phyloP scores from a whole-genome alignment of 345 rosid species.

The Kernera saxatilis region DNA sequence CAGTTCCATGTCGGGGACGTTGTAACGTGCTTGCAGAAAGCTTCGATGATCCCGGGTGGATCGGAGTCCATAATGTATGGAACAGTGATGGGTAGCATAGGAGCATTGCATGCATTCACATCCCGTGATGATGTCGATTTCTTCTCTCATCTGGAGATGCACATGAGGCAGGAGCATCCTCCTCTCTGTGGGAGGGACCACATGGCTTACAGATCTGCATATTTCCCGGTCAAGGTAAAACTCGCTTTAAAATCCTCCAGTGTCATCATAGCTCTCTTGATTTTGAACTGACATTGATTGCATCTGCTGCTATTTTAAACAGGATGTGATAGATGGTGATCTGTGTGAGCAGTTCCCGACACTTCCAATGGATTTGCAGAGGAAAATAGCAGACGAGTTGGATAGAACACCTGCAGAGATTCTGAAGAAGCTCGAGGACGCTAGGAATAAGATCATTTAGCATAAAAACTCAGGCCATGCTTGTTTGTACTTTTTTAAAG shows the following conservation, averaged over 20 bases:
- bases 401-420: slow-evolving; percentile 97
- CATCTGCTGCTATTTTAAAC: slow-evolving; percentile 13
- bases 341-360: slow-evolving; percentile 97
- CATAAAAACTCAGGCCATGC: no score
- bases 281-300: neutral
- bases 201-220: slow-evolving; percentile 91
- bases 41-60: slow-evolving; percentile 90
- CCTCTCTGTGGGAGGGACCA: slow-evolving; percentile 57
- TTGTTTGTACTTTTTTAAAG: no score
- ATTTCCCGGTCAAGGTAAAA: slow-evolving; percentile 90
- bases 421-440: slow-evolving; percentile 94
- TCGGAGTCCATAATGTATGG: slow-evolving; percentile 88
- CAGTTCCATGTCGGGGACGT: slow-evolving; percentile 94
- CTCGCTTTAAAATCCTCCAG: neutral
- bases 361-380: slow-evolving; percentile 74
- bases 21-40: slow-evolving; percentile 77
- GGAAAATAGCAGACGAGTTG: slow-evolving; percentile 90
- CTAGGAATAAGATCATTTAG: slow-evolving; percentile 73
- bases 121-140: slow-evolving; percentile 96
- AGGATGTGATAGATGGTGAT: slow-evolving; percentile 99
- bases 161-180: slow-evolving; percentile 95
- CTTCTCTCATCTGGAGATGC: slow-evolving; percentile 98
- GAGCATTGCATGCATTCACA: slow-evolving; percentile 86
- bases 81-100: slow-evolving; percentile 92
- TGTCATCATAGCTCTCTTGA: neutral